Base-by-base conservation (phyloP, 805 yeast genomes). In the Schwanniomyces yamadae region DNA sequence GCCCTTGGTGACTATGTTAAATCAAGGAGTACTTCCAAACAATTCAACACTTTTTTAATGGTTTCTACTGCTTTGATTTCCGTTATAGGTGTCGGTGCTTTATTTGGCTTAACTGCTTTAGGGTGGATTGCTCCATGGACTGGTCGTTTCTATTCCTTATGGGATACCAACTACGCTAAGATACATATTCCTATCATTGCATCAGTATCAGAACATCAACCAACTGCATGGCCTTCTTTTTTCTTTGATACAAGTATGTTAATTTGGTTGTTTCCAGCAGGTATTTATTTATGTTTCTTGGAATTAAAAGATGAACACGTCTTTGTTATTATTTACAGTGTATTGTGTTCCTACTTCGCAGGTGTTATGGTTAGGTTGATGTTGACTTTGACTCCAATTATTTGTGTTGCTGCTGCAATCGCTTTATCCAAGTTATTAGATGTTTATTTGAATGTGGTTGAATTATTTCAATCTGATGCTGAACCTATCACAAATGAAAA, bases 71-170 rank as follows among this genome's bases (percentile, higher is more conserved):
- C 63, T 2, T 52, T 78, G 14, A 70, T 89, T 37, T 68, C 80
- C 20, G 55, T 64, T 11, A 45, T 84, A 20, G 96, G 96, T 39
- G 54, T 87, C 28, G 69, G 71, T 10, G 95, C 83, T 14, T 71
- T 93, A 37, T 75, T 87, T 30, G 78, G 75, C 12, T 80, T 95
- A 49, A 93, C 99, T 12, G 84, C 85, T 42, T 71, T 88, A 36
- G 99, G 97, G 4, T 80, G 84, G 61, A 93, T 95, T 62, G 97
- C 98, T 23, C 99, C 99, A 37, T 93, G 99, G 99, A 89, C 97
- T 8, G 99, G 99, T 49, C 84, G 99, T 66, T 95, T 93, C 71
- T 93, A 93, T 67, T 90, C 98, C 2, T 69, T 95, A 49, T 93
- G 99, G 99, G 99, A 93, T 61, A 93, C 99, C 4, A 84, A 77